Conservation (phyloP, 495 filamentous ascomycete genomes). For the Talaromyces wortmannii region DNA sequence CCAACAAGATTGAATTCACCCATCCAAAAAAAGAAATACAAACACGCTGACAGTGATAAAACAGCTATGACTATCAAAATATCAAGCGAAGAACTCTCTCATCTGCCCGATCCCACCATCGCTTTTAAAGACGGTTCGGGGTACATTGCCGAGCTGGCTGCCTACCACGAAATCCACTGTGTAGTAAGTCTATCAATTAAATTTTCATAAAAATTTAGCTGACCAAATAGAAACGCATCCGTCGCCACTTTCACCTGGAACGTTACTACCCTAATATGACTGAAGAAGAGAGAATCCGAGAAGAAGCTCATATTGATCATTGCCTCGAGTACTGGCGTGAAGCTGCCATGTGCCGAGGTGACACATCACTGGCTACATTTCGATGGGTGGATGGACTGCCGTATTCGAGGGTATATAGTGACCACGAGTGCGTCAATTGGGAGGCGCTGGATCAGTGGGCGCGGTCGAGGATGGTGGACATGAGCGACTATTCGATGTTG, state of each 20-base stretch:
- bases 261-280: slow-evolving; percentile 6
- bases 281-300: not conserved
- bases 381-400: slow-evolving; percentile 5
- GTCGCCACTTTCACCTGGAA: slow-evolving; percentile 5
- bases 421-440: slow-evolving; percentile 14
- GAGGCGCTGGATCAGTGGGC: slow-evolving; percentile 1
- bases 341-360: slow-evolving; percentile 9
- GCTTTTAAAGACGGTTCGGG: slow-evolving; percentile 2
- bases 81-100: not conserved
- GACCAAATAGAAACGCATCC: slow-evolving; percentile 6
- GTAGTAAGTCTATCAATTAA: not conserved
- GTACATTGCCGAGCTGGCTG: slow-evolving; percentile 5
- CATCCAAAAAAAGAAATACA: too few relatives aligned
- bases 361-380: slow-evolving; percentile 12
- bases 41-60: not conserved
- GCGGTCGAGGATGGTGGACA: not conserved
- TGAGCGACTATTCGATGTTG: not conserved
- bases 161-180: slow-evolving; percentile 10
- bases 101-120: slow-evolving; percentile 1
- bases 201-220: not conserved
- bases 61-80: slow-evolving; percentile 5
- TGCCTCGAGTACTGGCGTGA: slow-evolving; percentile 14
- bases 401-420: not conserved
- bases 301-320: slow-evolving; percentile 9
- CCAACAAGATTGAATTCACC: not conserved